A percentile compares a stretch with the other conserved stretches of the same genome.
phyloP scores from a whole-genome alignment of 768 basidiomycete genomes.

The Rhodotorula kratochvilovae region DNA sequence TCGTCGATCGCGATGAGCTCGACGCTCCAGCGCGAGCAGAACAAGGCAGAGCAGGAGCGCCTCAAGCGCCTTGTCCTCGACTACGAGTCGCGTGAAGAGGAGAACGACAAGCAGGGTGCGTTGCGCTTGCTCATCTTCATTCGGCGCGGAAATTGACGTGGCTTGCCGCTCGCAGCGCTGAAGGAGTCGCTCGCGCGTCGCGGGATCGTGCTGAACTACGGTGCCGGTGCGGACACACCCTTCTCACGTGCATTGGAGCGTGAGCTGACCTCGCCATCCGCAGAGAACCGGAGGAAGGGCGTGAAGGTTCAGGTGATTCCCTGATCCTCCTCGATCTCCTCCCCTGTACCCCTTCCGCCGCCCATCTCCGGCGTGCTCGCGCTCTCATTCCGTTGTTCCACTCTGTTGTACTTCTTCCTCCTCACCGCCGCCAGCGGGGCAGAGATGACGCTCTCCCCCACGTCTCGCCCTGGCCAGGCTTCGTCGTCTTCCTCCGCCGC shows the following conservation, averaged over 20 bases:
- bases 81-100: constrained; percentile 47
- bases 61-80: constrained; percentile 89
- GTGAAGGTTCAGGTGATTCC: constrained; percentile 26
- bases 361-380: no score
- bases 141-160: not conserved
- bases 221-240: not conserved
- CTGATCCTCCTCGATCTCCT: not conserved
- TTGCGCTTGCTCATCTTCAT: not conserved
- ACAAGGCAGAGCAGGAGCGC: constrained; percentile 93
- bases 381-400: no score
- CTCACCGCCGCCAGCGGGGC: no score
- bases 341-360: not conserved
- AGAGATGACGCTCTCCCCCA: no score
- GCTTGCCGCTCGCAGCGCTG: constrained; percentile 7
- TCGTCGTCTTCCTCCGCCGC: no score
- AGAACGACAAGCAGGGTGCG: constrained; percentile 37
- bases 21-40: constrained; percentile 81
- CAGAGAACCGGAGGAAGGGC: constrained; percentile 25
- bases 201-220: constrained; percentile 29
- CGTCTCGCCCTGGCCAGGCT: no score
- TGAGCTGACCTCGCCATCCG: not conserved
- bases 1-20: constrained; percentile 88
- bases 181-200: constrained; percentile 32
- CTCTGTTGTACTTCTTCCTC: no score
- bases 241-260: no score